Evolutionary conservation across 163 green algal genomes (phyloP).

Genomic region (Chlamydomonas reinhardtii): DNA sequence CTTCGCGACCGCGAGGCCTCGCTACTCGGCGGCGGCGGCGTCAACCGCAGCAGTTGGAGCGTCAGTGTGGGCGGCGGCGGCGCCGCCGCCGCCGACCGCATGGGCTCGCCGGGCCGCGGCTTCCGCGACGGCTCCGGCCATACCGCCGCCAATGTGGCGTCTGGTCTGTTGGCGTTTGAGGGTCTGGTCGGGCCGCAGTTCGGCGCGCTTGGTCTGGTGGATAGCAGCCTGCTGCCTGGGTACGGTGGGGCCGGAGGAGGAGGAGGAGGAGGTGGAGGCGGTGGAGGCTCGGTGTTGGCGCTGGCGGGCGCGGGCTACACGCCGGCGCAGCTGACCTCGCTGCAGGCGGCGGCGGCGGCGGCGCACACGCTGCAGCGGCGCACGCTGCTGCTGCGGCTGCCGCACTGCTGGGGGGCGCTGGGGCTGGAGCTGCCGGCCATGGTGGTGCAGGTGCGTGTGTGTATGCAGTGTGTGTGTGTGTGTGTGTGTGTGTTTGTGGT

Average conservation of each 20-base stretch:
- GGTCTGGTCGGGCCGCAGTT: conserved; percentile 22
- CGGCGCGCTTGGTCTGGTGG: conserved; percentile 21
- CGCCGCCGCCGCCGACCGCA: background rate
- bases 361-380: conserved; percentile 43
- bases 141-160: background rate
- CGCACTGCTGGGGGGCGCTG: conserved; percentile 8
- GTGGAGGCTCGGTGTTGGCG: background rate
- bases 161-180: conserved; percentile 31
- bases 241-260: background rate
- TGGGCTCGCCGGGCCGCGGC: background rate
- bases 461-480: too few species aligned
- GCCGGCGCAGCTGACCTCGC: conserved; percentile 12
- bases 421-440: conserved; percentile 31
- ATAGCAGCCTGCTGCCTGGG: background rate
- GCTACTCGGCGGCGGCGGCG: background rate
- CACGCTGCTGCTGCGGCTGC: conserved; percentile 42
- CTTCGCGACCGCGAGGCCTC: conserved; percentile 5
- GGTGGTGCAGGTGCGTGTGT: conserved; percentile 1
- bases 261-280: too few species aligned
- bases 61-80: background rate
- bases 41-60: conserved; percentile 12
- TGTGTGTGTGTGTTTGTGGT: too few species aligned
- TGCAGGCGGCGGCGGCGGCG: background rate
- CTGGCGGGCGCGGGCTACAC: background rate
- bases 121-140: background rate